Conservation (phyloP, 2,329 filamentous ascomycete genomes). For the Septoria petroselini region DNA sequence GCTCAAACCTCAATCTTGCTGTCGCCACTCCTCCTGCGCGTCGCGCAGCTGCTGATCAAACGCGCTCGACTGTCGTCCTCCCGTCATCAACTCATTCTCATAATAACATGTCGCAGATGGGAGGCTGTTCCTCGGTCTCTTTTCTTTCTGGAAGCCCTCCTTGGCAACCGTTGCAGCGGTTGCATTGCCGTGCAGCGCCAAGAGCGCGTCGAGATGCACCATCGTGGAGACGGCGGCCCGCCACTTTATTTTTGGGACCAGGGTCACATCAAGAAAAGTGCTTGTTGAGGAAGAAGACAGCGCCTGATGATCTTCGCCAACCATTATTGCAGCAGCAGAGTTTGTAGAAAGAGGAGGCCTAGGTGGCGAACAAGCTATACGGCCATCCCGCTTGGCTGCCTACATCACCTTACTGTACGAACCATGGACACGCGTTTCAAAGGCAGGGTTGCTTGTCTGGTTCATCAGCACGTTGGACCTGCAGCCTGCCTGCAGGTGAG, state of each 20-base stretch:
- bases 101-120: constrained; percentile 16
- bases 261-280: not conserved
- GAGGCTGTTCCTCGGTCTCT: no score
- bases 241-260: constrained; percentile 3
- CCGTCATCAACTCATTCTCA: no score
- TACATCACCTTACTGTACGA: no score
- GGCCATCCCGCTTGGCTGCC: no score
- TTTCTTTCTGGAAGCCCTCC: constrained; percentile 11
- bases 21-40: constrained; percentile 9
- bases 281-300: constrained; percentile 1
- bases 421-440: no score
- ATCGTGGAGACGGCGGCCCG: constrained; percentile 6
- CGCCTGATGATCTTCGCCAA: no score
- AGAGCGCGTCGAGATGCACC: not conserved
- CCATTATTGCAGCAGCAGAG: not conserved
- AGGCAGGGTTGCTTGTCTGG: no score
- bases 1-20: constrained; percentile 1
- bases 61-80: constrained; percentile 8
- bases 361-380: no score
- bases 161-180: not conserved
- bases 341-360: not conserved
- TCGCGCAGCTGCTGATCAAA: constrained; percentile 1
- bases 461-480: no score
- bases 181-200: not conserved
- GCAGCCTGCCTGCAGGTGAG: no score